phyloP scores from a whole-genome alignment of 176 grass and related monocot genomes.

The Phoenix roebelenii region DNA sequence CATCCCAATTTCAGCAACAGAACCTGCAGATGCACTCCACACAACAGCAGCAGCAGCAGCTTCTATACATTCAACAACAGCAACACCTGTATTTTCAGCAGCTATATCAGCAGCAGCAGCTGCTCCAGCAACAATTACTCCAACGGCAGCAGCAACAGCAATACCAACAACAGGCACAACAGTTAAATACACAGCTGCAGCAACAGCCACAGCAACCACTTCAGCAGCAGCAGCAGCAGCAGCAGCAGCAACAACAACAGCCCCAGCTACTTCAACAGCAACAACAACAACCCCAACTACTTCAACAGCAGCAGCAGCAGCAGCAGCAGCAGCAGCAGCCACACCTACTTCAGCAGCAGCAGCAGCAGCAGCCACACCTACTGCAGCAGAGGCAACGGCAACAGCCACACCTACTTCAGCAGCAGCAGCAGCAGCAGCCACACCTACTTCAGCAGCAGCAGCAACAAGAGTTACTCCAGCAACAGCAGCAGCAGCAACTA shows the following conservation, averaged over 20 bases:
- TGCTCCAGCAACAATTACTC: constrained; percentile 6
- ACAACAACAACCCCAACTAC: constrained; percentile 19
- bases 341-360: constrained; percentile 22
- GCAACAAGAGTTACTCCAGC: constrained; percentile 35
- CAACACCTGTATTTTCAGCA: constrained; percentile 64
- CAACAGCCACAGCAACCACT: too few relatives aligned
- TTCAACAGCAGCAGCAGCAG: constrained; percentile 6
- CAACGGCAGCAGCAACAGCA: constrained; percentile 10
- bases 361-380: constrained; percentile 15
- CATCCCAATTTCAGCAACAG: constrained; percentile 33
- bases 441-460: constrained; percentile 36
- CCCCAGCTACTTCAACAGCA: constrained; percentile 23
- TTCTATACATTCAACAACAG: constrained; percentile 66
- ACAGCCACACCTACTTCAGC: constrained; percentile 25
- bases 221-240: too few relatives aligned
- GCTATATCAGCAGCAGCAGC: constrained; percentile 28
- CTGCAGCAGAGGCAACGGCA: constrained; percentile 7
- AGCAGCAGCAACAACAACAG: neutral
- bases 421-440: neutral
- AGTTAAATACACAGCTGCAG: too few relatives aligned
- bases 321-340: neutral
- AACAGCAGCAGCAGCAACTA: constrained; percentile 48
- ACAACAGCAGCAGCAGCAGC: constrained; percentile 32
- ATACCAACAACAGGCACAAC: too few relatives aligned
- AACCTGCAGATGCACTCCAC: constrained; percentile 5